Conservation (phyloP, 805 yeast genomes). For the Kuraishia ogatae region DNA sequence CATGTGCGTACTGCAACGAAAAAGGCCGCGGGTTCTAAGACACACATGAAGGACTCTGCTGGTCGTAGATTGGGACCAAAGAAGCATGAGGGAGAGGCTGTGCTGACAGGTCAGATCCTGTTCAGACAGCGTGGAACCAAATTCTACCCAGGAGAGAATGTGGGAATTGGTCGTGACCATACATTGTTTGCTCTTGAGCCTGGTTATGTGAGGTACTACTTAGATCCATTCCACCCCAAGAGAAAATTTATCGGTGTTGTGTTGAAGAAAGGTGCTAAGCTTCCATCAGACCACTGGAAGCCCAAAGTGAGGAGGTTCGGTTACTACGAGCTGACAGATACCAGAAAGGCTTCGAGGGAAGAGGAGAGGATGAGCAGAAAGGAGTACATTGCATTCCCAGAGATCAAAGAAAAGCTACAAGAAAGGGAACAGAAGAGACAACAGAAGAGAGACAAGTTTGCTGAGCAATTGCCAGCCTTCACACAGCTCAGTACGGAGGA, state of each 20-base stretch:
- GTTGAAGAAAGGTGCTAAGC: constrained; percentile 45
- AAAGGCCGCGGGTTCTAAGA: constrained; percentile 90
- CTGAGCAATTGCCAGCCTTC: constrained; percentile 20
- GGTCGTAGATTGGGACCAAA: constrained; percentile 94
- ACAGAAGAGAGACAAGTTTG: constrained; percentile 19
- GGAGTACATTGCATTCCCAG: constrained; percentile 49
- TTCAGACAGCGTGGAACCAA: constrained; percentile 94
- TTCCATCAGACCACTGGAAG: constrained; percentile 88
- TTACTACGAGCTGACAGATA: constrained; percentile 41
- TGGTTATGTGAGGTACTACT: constrained; percentile 84
- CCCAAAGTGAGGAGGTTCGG: constrained; percentile 87
- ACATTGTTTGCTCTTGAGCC: constrained; percentile 88
- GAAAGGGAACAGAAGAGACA: constrained; percentile 32
- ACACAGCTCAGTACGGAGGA: constrained; percentile 21
- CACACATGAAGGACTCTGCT: constrained; percentile 87
- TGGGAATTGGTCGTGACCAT: constrained; percentile 86
- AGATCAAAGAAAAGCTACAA: constrained; percentile 30
- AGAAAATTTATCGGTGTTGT: constrained; percentile 89
- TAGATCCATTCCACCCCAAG: constrained; percentile 94
- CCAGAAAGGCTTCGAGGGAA: constrained; percentile 46
- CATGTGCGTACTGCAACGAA: constrained; percentile 87
- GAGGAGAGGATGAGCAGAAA: constrained; percentile 57
- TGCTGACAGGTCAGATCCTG: constrained; percentile 76
- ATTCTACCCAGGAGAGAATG: constrained; percentile 91
- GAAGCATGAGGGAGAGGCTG: constrained; percentile 69